phyloP scores from a whole-genome alignment of 306 rosid species.

The Medicago lupulina region DNA sequence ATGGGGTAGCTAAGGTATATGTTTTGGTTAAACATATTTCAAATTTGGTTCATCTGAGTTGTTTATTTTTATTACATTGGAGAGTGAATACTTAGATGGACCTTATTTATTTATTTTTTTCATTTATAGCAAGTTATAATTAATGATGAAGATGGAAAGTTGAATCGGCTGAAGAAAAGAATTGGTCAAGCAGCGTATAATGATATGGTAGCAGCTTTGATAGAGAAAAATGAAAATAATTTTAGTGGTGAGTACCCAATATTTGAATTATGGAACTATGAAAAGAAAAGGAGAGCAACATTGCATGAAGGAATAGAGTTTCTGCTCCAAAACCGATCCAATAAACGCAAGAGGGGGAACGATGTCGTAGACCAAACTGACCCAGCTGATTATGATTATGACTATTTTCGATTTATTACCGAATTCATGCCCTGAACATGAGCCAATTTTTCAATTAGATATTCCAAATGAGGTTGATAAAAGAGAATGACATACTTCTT shows the following conservation, averaged over 20 bases:
- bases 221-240: slow-evolving; percentile 54
- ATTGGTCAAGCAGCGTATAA: slow-evolving; percentile 42
- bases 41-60: too few relatives aligned
- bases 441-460: too few relatives aligned
- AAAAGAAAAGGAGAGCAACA: slow-evolving; percentile 46
- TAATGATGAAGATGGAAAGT: slow-evolving; percentile 45
- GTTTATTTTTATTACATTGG: too few relatives aligned
- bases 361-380: too few relatives aligned
- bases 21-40: background rate
- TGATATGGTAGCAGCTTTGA: slow-evolving; percentile 49
- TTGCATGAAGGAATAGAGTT: slow-evolving; percentile 45
- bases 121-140: slow-evolving; percentile 43
- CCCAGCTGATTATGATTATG: too few relatives aligned
- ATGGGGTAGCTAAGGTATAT: slow-evolving; percentile 56
- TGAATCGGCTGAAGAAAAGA: slow-evolving; percentile 41
- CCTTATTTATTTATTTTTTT: too few relatives aligned
- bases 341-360: background rate
- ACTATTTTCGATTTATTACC: too few relatives aligned
- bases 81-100: too few relatives aligned
- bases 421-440: too few relatives aligned
- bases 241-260: slow-evolving; percentile 48
- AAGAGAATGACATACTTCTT: too few relatives aligned
- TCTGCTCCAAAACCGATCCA: slow-evolving; percentile 4
- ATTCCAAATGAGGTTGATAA: too few relatives aligned
- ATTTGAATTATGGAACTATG: slow-evolving; percentile 53